Base-by-base conservation (phyloP, 345 rosid genomes). In the Moricandia arvensis region DNA sequence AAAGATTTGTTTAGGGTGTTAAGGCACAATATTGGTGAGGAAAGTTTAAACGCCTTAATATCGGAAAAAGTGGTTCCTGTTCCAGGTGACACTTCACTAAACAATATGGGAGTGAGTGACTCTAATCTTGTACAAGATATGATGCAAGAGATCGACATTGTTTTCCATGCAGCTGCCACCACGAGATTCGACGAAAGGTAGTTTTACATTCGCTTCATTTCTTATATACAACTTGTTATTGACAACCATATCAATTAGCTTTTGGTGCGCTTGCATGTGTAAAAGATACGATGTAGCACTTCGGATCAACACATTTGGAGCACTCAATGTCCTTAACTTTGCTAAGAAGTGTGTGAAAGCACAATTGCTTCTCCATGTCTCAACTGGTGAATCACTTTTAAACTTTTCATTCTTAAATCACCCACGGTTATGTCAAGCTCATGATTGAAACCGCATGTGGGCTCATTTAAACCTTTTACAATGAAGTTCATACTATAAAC, bases 181-280 rank as follows among this genome's bases (percentile, higher is more conserved):
- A 88, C 91, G 64, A 82, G 62, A 66, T 91, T 91, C 17, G 90
- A 91, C 68, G 96, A 91, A 41, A 87, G 97, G 95, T 59, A 7
- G 17, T 7, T 6, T 2, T 17, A 47, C 12, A 13, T 59, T 31
- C 12, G 41, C 37, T 59, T 59, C 11, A 12, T 58, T 58, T 27
- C 35, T 59, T 55, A 30, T 7, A 7, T 59, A 15, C 30, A 59
- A 2, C 1, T 4, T n/a, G 11, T 24, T 15, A 59, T 59, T 29
- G 12, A 8, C 12, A 18, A 59, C 37, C 64, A 59, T 59, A n/a
- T 15, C 29, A 31, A 60, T 60, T n/a, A 8, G 6, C 0, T 21
- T 68, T 54, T 8, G 7, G 63, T 55, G 54, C 18, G 49, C 62
- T 68, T 68, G 6, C 43, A 6, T 72, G 15, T 61, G 61, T 8